Conservation (phyloP, 768 basidiomycete genomes). For the Lenzites betulinus region DNA sequence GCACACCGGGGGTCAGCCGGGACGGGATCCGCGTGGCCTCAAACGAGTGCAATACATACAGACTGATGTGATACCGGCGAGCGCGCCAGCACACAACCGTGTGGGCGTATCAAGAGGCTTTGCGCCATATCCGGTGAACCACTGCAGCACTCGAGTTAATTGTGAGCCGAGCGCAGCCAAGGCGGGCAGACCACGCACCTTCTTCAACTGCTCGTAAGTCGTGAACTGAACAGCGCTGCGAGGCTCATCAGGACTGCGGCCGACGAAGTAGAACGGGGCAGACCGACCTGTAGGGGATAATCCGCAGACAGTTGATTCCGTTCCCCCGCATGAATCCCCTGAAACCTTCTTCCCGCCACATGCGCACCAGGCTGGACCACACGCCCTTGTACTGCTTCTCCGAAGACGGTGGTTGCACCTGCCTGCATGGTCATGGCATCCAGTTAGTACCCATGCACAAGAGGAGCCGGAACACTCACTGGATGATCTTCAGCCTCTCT, state of each 20-base stretch:
- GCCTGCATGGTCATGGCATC: conserved; percentile 47
- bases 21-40: background rate
- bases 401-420: conserved; percentile 78
- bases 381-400: conserved; percentile 80
- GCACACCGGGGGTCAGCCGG: conserved; percentile 3
- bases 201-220: conserved; percentile 90
- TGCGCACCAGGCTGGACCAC: conserved; percentile 78
- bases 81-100: conserved; percentile 80
- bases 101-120: conserved; percentile 86
- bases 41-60: conserved; percentile 52
- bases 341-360: conserved; percentile 95
- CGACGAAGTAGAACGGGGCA: background rate
- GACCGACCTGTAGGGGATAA: conserved; percentile 74
- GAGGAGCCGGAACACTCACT: conserved; percentile 53
- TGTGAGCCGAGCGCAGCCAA: conserved; percentile 12
- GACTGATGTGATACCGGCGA: conserved; percentile 94
- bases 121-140: conserved; percentile 70
- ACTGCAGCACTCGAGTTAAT: conserved; percentile 40
- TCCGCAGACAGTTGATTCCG: conserved; percentile 87
- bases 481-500: conserved; percentile 94
- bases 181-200: conserved; percentile 44
- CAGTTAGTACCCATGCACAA: background rate
- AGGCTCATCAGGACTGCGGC: conserved; percentile 17
- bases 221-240: conserved; percentile 80
- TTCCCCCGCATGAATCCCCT: conserved; percentile 94